phyloP scores from a whole-genome alignment of 805 yeast genomes.

The Kazachstania africana region DNA sequence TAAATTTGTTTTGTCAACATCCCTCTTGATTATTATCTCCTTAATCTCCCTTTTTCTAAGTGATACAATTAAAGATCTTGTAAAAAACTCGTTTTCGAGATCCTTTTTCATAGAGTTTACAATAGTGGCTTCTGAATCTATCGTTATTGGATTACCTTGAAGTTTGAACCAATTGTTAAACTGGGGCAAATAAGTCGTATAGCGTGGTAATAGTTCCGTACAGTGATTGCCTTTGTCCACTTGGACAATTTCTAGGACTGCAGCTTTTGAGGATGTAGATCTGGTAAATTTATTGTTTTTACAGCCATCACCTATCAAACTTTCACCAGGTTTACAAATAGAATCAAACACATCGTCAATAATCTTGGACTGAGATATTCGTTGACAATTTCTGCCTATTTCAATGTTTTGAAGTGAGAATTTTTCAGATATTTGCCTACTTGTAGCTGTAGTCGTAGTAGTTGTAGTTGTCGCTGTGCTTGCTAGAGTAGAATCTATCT shows the following conservation, averaged over 20 bases:
- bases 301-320: conserved; percentile 1
- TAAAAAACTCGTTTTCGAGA: conserved; percentile 13
- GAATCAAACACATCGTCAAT: conserved; percentile 21
- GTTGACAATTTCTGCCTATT: conserved; percentile 18
- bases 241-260: conserved; percentile 11
- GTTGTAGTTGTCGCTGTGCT: no score
- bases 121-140: conserved; percentile 39
- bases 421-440: conserved; percentile 2
- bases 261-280: conserved; percentile 15
- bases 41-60: conserved; percentile 29
- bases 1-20: conserved; percentile 2
- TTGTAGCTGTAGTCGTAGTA: conserved; percentile 2
- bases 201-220: conserved; percentile 21
- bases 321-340: conserved; percentile 6
- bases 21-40: conserved; percentile 22
- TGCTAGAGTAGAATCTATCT: conserved; percentile 6
- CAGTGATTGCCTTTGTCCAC: conserved; percentile 7
- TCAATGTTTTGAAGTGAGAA: conserved; percentile 7
- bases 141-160: conserved; percentile 43
- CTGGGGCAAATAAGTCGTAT: conserved; percentile 18
- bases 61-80: conserved; percentile 26
- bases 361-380: conserved; percentile 16
- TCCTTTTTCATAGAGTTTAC: conserved; percentile 43
- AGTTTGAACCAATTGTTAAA: conserved; percentile 28
- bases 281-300: conserved; percentile 7